Conservation (phyloP, 495 filamentous ascomycete species). For the Hypoxylon trugodes region DNA sequence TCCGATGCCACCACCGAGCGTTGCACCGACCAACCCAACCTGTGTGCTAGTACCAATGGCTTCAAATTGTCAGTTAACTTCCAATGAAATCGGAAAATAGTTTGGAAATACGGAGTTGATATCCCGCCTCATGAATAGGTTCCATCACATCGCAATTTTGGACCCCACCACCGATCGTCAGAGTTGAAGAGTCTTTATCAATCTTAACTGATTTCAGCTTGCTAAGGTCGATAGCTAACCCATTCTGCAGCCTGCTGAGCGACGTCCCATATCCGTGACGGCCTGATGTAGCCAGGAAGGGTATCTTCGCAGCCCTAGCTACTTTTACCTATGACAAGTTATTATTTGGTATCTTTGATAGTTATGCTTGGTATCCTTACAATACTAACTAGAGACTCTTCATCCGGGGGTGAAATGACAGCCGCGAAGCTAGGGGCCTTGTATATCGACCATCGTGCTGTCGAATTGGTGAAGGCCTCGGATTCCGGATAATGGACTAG, state of each 20-base stretch:
- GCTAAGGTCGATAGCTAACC: slow-evolving; percentile 46
- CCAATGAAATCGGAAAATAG: not conserved
- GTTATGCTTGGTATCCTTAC: slow-evolving; percentile 6
- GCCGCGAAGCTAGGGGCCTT: slow-evolving; percentile 8
- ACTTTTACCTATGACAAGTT: slow-evolving; percentile 30
- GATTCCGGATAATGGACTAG: slow-evolving; percentile 4
- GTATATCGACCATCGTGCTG: slow-evolving; percentile 16
- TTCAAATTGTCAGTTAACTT: not conserved
- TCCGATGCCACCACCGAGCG: slow-evolving; percentile 55
- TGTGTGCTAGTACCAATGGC: no score
- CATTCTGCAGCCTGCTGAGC: slow-evolving; percentile 13
- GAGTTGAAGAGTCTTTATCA: slow-evolving; percentile 21
- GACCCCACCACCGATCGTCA: slow-evolving; percentile 40
- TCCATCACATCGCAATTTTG: slow-evolving; percentile 31
- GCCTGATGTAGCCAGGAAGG: slow-evolving; percentile 48
- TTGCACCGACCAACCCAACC: slow-evolving; percentile 50
- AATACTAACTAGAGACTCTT: slow-evolving; percentile 1
- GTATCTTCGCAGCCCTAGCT: slow-evolving; percentile 37
- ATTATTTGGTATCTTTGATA: not conserved
- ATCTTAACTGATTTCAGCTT: slow-evolving; percentile 38
- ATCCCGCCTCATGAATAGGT: slow-evolving; percentile 42
- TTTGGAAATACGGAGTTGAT: slow-evolving; percentile 42
- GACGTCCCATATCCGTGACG: slow-evolving; percentile 45
- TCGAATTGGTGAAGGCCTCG: slow-evolving; percentile 12
- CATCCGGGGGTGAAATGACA: not conserved